These are phyloP conservation scores for Suillus weaverae DNA, from an alignment of 768 basidiomycete species.

Conservation along the genomic window DNA sequence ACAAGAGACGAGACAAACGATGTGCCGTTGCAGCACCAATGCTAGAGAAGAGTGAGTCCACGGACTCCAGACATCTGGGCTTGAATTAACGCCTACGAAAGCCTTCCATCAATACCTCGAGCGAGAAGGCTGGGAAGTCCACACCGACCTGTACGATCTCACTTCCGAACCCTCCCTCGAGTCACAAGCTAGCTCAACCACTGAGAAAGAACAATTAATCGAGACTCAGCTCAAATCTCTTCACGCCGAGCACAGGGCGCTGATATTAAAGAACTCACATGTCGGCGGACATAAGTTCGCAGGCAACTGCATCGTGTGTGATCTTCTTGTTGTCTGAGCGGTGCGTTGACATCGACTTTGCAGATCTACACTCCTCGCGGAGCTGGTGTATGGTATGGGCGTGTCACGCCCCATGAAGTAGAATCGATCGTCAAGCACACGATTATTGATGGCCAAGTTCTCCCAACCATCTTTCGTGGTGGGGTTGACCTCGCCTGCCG, in stretches of 20 bases:
- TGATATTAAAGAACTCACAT: constrained; percentile 87
- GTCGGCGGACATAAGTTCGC: constrained; percentile 93
- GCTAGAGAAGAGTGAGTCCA: constrained; percentile 64
- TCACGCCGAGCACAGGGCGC: constrained; percentile 61
- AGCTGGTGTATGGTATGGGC: constrained; percentile 89
- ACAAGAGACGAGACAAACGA: constrained; percentile 89
- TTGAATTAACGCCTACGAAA: constrained; percentile 28
- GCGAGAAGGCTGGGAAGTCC: constrained; percentile 69
- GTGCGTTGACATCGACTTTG: constrained; percentile 2
- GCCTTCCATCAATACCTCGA: constrained; percentile 66
- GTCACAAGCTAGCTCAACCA: constrained; percentile 33
- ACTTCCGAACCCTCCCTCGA: constrained; percentile 33
- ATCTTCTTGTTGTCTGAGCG: background rate
- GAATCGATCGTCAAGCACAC: constrained; percentile 85
- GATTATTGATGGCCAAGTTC: constrained; percentile 78
- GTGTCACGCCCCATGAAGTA: constrained; percentile 88
- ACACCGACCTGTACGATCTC: constrained; percentile 70
- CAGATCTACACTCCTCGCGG: constrained; percentile 89
- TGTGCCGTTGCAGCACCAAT: constrained; percentile 87
- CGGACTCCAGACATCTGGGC: too few relatives aligned
- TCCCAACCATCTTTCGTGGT: constrained; percentile 83
- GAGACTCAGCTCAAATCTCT: constrained; percentile 46
- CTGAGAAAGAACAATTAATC: constrained; percentile 48
- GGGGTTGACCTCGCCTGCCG: constrained; percentile 78
- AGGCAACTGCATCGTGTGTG: constrained; percentile 84